A percentile compares a stretch with the other conserved stretches of the same genome.
phyloP scores from a whole-genome alignment of 495 filamentous ascomycete genomes.

The Annulohypoxylon nitens region DNA sequence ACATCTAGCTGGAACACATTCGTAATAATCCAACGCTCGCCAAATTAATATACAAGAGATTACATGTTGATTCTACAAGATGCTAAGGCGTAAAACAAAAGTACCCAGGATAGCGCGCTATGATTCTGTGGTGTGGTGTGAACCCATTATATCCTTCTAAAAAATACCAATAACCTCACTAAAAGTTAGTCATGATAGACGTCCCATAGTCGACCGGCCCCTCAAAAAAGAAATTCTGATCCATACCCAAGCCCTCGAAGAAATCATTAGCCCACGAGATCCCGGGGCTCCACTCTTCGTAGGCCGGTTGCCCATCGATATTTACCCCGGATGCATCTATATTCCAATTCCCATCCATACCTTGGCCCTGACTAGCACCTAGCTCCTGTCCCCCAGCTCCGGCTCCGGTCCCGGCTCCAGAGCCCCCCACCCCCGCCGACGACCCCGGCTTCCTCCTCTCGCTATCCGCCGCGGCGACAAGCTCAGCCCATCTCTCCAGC shows the following conservation, averaged over 20 bases:
- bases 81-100: neutral
- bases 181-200: constrained; percentile 22
- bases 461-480: constrained; percentile 38
- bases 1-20: neutral
- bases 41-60: neutral
- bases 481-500: constrained; percentile 51
- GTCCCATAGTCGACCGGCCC: constrained; percentile 29
- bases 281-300: constrained; percentile 22
- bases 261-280: constrained; percentile 39
- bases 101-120: neutral
- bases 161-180: neutral
- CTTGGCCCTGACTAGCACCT: neutral
- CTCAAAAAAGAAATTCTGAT: constrained; percentile 46
- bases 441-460: constrained; percentile 25
- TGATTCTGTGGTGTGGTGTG: no score
- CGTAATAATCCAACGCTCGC: neutral
- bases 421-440: neutral
- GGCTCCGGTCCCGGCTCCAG: neutral
- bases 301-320: neutral
- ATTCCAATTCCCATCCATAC: constrained; percentile 32
- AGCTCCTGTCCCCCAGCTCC: neutral
- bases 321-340: constrained; percentile 11
- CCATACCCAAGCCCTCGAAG: constrained; percentile 39
- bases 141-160: neutral
- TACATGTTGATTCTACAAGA: neutral